Evolutionary conservation across 331 rosid species (phyloP).

Genomic region (Quercus tomentella): DNA sequence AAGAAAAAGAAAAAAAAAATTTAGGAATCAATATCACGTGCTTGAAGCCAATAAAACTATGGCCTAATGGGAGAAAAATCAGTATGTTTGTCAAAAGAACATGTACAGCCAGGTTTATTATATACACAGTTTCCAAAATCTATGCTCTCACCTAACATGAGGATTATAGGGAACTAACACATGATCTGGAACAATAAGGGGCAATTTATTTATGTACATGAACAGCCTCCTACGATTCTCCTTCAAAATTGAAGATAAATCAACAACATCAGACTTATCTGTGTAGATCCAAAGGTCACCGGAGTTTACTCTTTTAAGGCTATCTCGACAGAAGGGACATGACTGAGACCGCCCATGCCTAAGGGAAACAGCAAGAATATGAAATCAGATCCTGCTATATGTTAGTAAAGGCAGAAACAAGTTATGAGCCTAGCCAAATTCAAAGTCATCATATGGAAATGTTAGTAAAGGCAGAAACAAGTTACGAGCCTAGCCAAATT

Average conservation of each 20-base stretch:
- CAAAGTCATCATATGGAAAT: not conserved
- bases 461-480: not conserved
- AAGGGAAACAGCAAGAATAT: conserved; percentile 13
- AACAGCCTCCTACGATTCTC: conserved; percentile 71
- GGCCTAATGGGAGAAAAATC: not conserved
- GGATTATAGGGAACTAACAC: conserved; percentile 54
- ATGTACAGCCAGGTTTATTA: conserved; percentile 25
- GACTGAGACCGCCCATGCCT: conserved; percentile 78
- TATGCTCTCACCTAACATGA: conserved; percentile 39
- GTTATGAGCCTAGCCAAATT: not conserved
- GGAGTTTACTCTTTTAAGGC: conserved; percentile 66
- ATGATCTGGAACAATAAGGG: conserved; percentile 60
- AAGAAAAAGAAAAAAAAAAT: not conserved
- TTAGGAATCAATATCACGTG: conserved; percentile 7
- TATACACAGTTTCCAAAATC: conserved; percentile 25
- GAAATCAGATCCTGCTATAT: not conserved
- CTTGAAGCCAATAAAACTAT: conserved; percentile 18
- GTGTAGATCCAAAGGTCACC: conserved; percentile 87
- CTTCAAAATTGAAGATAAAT: conserved; percentile 48
- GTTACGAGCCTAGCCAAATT: not conserved
- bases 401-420: not conserved
- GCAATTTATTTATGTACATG: conserved; percentile 69
- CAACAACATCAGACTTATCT: conserved; percentile 54
- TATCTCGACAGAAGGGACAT: conserved; percentile 92
- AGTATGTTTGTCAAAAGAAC: conserved; percentile 6